Evolutionary conservation across 2,329 filamentous ascomycete genomes (phyloP).

Genomic region (Exophiala alcalophila): DNA sequence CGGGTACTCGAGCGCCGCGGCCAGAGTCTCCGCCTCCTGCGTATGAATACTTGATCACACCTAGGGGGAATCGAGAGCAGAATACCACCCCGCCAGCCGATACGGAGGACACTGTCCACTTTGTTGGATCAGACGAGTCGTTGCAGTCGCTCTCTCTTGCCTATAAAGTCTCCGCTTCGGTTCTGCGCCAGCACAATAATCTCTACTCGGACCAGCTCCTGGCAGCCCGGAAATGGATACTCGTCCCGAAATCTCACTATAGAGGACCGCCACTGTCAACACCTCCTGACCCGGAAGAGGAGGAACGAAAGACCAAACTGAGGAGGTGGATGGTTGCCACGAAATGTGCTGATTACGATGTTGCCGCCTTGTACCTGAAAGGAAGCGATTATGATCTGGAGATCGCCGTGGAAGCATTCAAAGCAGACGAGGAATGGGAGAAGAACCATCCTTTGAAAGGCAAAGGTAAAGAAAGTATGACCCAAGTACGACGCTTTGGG

Average conservation of each 20-base stretch:
- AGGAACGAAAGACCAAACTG: conserved; percentile 68
- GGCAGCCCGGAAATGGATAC: conserved; percentile 63
- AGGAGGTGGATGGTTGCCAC: conserved; percentile 75
- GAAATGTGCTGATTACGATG: conserved; percentile 62
- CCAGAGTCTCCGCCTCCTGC: conserved; percentile 17
- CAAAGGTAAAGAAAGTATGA: conserved; percentile 34
- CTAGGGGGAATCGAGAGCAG: conserved; percentile 7
- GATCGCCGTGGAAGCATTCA: conserved; percentile 60
- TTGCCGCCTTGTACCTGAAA: conserved; percentile 70
- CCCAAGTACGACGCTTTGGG: conserved; percentile 6
- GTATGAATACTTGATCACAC: conserved; percentile 17
- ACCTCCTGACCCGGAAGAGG: conserved; percentile 55
- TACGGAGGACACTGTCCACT: conserved; percentile 65
- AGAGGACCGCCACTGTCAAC: conserved; percentile 47
- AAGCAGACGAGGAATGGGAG: conserved; percentile 75
- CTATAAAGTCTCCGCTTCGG: conserved; percentile 64
- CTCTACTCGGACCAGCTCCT: conserved; percentile 70
- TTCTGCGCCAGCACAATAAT: conserved; percentile 65
- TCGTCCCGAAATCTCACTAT: conserved; percentile 70
- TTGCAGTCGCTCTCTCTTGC: conserved; percentile 66
- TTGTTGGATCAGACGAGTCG: conserved; percentile 69
- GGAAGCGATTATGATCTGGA: conserved; percentile 64
- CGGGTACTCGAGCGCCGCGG: conserved; percentile 1
- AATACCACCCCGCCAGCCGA: conserved; percentile 6
- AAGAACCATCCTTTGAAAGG: conserved; percentile 60